Conservation (phyloP, 2,329 filamentous ascomycete species). For the Cercospora nicotianae region DNA sequence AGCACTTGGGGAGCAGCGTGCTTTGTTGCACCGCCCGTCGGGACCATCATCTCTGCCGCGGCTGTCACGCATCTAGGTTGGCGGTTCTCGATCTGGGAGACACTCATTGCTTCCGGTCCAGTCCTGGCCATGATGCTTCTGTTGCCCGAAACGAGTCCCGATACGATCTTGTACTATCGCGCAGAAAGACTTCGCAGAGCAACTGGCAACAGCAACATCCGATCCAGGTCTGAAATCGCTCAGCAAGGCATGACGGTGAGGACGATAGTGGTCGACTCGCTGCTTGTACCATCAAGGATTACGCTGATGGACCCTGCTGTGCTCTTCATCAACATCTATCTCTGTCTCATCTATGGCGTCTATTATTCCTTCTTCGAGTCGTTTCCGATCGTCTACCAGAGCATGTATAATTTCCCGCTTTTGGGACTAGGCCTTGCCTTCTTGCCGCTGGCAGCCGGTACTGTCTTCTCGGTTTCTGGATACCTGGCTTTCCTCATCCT, state of each 20-base stretch:
- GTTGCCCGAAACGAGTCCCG: not conserved
- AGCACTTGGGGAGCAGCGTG: not conserved
- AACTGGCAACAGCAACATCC: not conserved
- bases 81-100: not conserved
- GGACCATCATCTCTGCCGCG: not conserved
- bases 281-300: not conserved
- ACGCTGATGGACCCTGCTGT: not conserved
- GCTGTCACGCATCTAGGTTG: not conserved
- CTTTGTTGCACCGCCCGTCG: not conserved
- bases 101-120: not conserved
- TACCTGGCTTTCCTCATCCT: not conserved
- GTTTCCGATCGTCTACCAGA: not conserved
- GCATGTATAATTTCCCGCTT: not conserved
- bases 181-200: not conserved
- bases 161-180: not conserved
- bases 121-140: not conserved
- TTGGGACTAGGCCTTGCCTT: not conserved
- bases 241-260: not conserved
- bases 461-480: not conserved
- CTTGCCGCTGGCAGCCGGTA: not conserved
- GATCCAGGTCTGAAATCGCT: not conserved
- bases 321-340: not conserved
- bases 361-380: not conserved
- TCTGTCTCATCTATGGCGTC: not conserved
- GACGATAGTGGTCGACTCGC: not conserved